A percentile compares a stretch with the other conserved stretches of the same genome.
phyloP scores from a whole-genome alignment of 164 flowering plant genomes.

The Liriodendron chinense region DNA sequence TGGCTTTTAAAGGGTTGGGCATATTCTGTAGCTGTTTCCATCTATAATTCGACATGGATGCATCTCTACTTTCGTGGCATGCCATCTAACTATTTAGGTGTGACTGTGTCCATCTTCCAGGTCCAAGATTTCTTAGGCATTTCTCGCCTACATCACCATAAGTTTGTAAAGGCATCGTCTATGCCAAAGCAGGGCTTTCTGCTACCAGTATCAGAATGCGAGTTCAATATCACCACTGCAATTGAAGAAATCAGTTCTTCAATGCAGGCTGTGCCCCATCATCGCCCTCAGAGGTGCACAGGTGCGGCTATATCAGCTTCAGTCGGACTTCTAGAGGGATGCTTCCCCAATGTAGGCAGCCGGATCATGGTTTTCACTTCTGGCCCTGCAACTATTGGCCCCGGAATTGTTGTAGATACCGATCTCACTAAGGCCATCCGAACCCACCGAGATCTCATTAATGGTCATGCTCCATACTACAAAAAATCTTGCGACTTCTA shows the following conservation, averaged over 20 bases:
- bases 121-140: slow-evolving; percentile 58
- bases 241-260: slow-evolving; percentile 72
- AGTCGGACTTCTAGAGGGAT: slow-evolving; percentile 78
- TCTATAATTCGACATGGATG: background rate
- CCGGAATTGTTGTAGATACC: slow-evolving; percentile 72
- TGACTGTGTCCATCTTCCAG: slow-evolving; percentile 29
- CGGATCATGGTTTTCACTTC: slow-evolving; percentile 88
- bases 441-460: slow-evolving; percentile 65
- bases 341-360: slow-evolving; percentile 52
- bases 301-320: slow-evolving; percentile 86
- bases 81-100: background rate
- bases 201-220: slow-evolving; percentile 74
- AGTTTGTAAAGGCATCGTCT: slow-evolving; percentile 38
- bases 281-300: slow-evolving; percentile 73
- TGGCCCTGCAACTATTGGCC: slow-evolving; percentile 91
- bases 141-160: slow-evolving; percentile 36
- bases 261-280: slow-evolving; percentile 29
- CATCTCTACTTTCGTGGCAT: background rate
- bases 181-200: slow-evolving; percentile 62
- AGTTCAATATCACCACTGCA: slow-evolving; percentile 68
- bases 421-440: slow-evolving; percentile 61
- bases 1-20: too few relatives aligned
- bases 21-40: too few relatives aligned
- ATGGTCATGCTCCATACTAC: slow-evolving; percentile 53
- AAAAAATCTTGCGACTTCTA: slow-evolving; percentile 59